Base-by-base conservation (phyloP, 768 basidiomycete species). In the Tylopilus rubrobrunneus region DNA sequence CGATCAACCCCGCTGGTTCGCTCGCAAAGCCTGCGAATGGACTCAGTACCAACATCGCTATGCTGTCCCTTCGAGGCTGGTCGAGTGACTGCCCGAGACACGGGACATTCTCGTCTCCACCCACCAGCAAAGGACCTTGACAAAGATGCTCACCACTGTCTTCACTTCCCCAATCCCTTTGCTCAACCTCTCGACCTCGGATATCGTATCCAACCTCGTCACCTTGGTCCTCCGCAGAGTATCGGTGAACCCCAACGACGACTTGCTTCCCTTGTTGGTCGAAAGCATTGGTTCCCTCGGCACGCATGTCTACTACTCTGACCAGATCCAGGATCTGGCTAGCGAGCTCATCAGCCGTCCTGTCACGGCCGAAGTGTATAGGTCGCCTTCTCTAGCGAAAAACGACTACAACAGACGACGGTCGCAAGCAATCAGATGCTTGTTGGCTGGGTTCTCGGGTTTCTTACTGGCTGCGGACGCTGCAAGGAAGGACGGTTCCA, bases 21-120 rank as follows among this genome's bases (percentile, higher is more conserved):
- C 86, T 12, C 80, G 84, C 53, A 85, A 81, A 62, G 77, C 82
- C 6, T 84, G 84, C 19, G 86, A 91, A 62, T 95, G 91, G 89
- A 81, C 89, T 6, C 91, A 89, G 64, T 92, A 95, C 58, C 95
- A 95, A 66, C 94, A 95, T 69, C 87, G 95, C 27, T 95, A 90
- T 63, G 87, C 87, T 25, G 82, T 97, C 7, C 91, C 94, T 3
- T 89, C 91, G 1, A 82, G 85, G 65, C 74, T 96, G 5, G 84
- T 96, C 12, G 92, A 95, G 62, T 78, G 80, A 25, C 78, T 97
- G 5, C 75, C 84, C 21, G 78, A 81, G 56, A 78, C 77, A 44
- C 85, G 81, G 62, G 87, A 89, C 50, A 63, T 72, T 0, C 65
- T 76, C 0, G 62, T 73, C 34, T 68, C 78, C 8, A 76, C 77